phyloP scores from a whole-genome alignment of 768 basidiomycete genomes.

The Coprinopsis cinerea region DNA sequence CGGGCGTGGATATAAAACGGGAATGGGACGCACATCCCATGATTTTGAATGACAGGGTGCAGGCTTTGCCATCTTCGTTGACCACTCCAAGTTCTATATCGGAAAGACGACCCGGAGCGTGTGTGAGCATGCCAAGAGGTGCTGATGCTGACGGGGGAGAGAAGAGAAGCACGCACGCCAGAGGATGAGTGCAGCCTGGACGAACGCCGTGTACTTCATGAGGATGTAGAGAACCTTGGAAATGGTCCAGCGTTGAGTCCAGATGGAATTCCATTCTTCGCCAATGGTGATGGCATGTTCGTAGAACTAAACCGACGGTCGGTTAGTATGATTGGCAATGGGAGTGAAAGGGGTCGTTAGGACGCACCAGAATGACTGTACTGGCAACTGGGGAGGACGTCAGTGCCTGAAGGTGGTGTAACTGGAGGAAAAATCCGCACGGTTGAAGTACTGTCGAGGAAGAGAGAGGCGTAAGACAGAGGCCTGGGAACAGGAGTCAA shows the following conservation, averaged over 20 bases:
- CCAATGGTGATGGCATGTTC: constrained; percentile 17
- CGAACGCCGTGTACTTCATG: constrained; percentile 17
- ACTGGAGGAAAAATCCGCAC: neutral
- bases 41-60: no score
- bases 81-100: no score
- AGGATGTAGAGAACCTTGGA: constrained; percentile 17
- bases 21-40: no score
- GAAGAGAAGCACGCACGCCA: constrained; percentile 12
- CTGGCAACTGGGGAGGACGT: constrained; percentile 10
- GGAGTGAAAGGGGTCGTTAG: constrained; percentile 5
- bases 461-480: neutral
- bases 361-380: constrained; percentile 2
- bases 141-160: neutral
- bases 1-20: no score
- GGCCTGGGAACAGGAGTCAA: neutral
- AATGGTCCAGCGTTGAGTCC: constrained; percentile 13
- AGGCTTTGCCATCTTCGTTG: no score
- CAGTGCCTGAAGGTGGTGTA: no score
- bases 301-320: no score
- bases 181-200: constrained; percentile 17
- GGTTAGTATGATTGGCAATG: neutral
- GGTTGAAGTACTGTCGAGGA: constrained; percentile 1
- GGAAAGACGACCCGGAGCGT: neutral
- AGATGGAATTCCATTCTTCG: constrained; percentile 15
- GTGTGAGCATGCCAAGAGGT: neutral